Conservation (phyloP, 176 grass and related monocot species). For the Eragrostis nindensis region DNA sequence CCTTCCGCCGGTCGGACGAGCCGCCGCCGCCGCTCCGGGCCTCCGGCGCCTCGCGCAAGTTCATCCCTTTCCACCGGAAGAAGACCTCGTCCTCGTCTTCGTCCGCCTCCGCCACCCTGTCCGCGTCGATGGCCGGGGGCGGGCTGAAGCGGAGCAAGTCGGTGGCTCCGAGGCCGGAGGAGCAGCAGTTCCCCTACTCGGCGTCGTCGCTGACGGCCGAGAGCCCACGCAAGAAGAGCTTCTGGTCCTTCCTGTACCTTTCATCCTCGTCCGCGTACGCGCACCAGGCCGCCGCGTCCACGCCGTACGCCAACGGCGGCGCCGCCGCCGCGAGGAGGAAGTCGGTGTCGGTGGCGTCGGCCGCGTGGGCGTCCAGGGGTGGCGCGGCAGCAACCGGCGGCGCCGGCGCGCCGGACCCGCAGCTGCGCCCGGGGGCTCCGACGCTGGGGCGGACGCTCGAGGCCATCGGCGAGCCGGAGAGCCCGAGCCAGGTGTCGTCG, state of each 20-base stretch:
- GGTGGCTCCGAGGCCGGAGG: constrained; percentile 60
- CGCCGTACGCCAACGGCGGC: neutral
- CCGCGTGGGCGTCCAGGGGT: constrained; percentile 36
- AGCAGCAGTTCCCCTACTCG: constrained; percentile 36
- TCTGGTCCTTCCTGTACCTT: constrained; percentile 91
- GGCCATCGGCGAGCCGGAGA: constrained; percentile 61
- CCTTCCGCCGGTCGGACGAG: constrained; percentile 46
- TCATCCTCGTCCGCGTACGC: constrained; percentile 51
- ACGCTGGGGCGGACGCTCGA: constrained; percentile 25
- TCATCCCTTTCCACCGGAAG: constrained; percentile 43
- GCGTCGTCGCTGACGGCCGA: constrained; percentile 49
- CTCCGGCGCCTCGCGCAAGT: constrained; percentile 26
- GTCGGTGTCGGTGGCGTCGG: constrained; percentile 49
- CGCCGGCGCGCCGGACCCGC: constrained; percentile 35
- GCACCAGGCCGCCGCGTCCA: constrained; percentile 26
- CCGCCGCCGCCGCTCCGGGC: constrained; percentile 15
- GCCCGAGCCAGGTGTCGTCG: constrained; percentile 61
- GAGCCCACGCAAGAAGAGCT: constrained; percentile 92
- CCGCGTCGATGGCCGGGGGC: constrained; percentile 23
- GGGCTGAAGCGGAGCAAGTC: constrained; percentile 78
- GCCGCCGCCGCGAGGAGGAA: constrained; percentile 37
- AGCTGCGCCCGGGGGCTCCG: neutral
- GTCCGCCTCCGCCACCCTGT: neutral
- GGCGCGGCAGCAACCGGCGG: neutral
- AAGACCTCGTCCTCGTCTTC: constrained; percentile 32